Conservation (phyloP, 208 protist genomes). For the Phytomonas serpens region DNA sequence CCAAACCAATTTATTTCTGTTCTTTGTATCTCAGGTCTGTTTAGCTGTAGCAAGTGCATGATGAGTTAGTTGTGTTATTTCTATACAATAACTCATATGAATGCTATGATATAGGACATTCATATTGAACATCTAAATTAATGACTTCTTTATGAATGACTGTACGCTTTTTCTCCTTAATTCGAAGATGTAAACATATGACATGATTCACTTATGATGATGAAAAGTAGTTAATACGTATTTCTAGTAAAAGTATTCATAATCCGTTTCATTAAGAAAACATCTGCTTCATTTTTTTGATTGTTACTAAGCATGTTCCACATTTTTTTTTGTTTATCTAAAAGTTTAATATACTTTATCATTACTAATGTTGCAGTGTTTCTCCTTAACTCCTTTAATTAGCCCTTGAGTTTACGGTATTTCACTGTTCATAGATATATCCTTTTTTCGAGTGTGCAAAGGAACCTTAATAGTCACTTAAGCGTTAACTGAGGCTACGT, state of each 20-base stretch:
- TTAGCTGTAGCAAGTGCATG: not conserved
- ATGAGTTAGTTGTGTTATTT: not conserved
- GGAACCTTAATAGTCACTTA: not conserved
- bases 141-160: not conserved
- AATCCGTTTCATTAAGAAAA: slow-evolving; percentile 1
- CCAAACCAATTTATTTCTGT: not conserved
- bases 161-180: not conserved
- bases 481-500: not conserved
- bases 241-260: not conserved
- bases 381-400: not conserved
- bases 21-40: not conserved
- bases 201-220: not conserved
- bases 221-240: not conserved
- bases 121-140: not conserved
- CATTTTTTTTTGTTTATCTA: not conserved
- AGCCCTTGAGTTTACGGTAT: not conserved
- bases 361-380: not conserved
- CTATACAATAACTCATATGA: not conserved
- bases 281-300: not conserved
- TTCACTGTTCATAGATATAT: not conserved
- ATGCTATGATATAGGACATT: not conserved
- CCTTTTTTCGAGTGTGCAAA: not conserved
- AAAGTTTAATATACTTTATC: not conserved
- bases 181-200: not conserved
- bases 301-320: not conserved